Percentiles rank a stretch among this genome's conserved stretches.
These are phyloP conservation scores for Balamuthia mandrillaris DNA, from an alignment of 208 protist genomes.

Conservation along the genomic window DNA sequence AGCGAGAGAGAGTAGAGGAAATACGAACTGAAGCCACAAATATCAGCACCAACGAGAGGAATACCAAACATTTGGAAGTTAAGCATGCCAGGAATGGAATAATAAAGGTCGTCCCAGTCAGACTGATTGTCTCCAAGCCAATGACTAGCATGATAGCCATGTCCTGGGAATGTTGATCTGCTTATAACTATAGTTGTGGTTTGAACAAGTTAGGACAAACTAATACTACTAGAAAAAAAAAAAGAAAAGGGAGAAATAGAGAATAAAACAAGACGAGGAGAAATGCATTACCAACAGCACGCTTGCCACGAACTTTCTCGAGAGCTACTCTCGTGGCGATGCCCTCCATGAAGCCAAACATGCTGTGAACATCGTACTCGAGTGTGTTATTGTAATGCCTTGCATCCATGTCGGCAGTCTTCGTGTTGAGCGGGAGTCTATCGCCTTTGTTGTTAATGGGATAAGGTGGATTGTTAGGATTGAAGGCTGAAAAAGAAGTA, in stretches of 20 bases:
- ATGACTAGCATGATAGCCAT: constrained; percentile 55
- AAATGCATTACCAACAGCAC: not conserved
- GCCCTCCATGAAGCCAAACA: constrained; percentile 69
- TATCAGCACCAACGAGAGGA: constrained; percentile 81
- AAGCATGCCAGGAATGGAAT: constrained; percentile 77
- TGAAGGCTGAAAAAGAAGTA: constrained; percentile 26
- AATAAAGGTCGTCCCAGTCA: constrained; percentile 59
- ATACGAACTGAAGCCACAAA: constrained; percentile 74
- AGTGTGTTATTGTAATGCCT: constrained; percentile 32
- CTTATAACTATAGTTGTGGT: constrained; percentile 51
- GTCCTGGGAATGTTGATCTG: constrained; percentile 52
- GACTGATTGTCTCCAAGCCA: constrained; percentile 83
- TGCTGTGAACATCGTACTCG: constrained; percentile 76
- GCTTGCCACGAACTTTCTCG: constrained; percentile 4
- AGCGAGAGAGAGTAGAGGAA: not conserved
- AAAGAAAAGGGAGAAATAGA: not conserved
- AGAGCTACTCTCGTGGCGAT: constrained; percentile 47
- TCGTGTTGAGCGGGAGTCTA: not conserved
- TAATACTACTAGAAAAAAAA: not conserved
- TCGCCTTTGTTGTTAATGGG: constrained; percentile 46
- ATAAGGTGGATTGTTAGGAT: constrained; percentile 70
- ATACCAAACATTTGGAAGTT: constrained; percentile 80
- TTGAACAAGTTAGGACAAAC: not conserved
- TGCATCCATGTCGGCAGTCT: constrained; percentile 54
- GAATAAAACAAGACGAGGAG: not conserved